Evolutionary conservation across 768 basidiomycete genomes (phyloP), one percentile per base, ranked within the genome.

Genomic region (Calocera viscosa): DNA sequence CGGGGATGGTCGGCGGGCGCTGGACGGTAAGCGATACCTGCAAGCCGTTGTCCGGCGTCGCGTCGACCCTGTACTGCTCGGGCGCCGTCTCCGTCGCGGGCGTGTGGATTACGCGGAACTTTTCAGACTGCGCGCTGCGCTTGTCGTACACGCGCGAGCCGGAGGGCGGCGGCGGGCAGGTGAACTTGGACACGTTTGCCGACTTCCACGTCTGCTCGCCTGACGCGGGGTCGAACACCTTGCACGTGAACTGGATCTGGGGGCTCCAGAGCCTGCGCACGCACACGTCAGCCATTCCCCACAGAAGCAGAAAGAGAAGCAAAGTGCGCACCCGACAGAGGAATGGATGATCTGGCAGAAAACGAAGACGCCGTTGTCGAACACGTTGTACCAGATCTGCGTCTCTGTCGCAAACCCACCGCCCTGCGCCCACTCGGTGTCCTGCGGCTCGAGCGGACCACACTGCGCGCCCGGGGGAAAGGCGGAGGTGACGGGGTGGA

Each of bases 161-260:
- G 35, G 72, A 67, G 35, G 84, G 82, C 30, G 87, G 82, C n/a
- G 86, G 86, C 0, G 90, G 84, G 17, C 85, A 84, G 65, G 82
- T 81, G 73, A 93, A 94, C 76, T 91, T 89, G 73, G 81, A 80
- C 40, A 90, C 89, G 67, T 92, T 93, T 75, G 92, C 74, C 30
- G 91, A 92, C 75, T 89, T 90, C 94, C 94, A 99, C 67, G 79
- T 80, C 53, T 77, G 82, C 72, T 89, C 82, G 66, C 85, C 84
- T 22, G 87, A 91, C 69, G 82, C 81, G 3, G 92, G 87, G 73
- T 96, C 84, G 79, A 84, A 87, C 64, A 89, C 77, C 77, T 94
- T 95, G 85, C 87, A 94, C 2, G 86, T 90, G 76, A 97, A 91
- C 76, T 99, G 95, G 72, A 95, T 87, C 33, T 88, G 91, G 2